Conservation (phyloP, 2,329 filamentous ascomycete genomes). For the Penicillium sp. region DNA sequence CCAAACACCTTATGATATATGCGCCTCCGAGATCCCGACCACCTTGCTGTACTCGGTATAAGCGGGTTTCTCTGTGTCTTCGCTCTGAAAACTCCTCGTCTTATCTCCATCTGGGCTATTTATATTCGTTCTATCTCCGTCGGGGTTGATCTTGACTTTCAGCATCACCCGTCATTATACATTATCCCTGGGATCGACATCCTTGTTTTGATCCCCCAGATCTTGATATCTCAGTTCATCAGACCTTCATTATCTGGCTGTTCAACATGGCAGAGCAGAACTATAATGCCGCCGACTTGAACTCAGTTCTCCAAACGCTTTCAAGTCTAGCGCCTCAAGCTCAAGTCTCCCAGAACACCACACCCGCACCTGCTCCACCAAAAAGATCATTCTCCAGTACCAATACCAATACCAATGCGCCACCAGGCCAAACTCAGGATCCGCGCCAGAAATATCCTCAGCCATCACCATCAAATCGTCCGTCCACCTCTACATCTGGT, state of each 20-base stretch:
- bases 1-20: constrained; percentile 11
- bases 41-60: neutral
- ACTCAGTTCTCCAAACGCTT: constrained; percentile 44
- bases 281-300: constrained; percentile 39
- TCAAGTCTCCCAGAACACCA: neutral
- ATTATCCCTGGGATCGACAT: neutral
- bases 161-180: no score
- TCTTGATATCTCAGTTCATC: neutral
- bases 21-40: neutral
- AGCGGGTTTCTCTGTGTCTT: neutral
- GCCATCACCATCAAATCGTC: constrained; percentile 6
- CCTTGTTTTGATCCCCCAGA: neutral
- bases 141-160: no score
- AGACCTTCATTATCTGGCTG: neutral
- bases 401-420: neutral
- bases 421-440: neutral
- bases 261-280: constrained; percentile 22
- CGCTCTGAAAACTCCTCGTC: no score
- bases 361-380: constrained; percentile 8
- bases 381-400: neutral
- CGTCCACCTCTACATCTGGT: constrained; percentile 4
- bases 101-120: no score
- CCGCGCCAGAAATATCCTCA: constrained; percentile 3
- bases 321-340: constrained; percentile 35
- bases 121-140: no score